Evolutionary conservation across 805 yeast genomes (phyloP).

Genomic region (Starmerella vaccinii): DNA sequence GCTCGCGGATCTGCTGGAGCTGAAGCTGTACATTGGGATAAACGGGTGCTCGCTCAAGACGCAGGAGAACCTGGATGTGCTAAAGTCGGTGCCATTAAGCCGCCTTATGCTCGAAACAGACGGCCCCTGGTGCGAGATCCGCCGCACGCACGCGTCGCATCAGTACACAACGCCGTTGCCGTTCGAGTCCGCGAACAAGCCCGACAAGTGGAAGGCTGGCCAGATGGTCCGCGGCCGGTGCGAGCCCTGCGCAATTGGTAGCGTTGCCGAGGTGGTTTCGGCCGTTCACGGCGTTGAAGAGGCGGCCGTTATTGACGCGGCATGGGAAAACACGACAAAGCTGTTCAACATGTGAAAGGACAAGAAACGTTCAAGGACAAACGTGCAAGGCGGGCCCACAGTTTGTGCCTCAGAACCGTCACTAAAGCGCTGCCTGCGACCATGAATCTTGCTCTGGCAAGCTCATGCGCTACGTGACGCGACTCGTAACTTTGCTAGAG

Average conservation of each 20-base stretch:
- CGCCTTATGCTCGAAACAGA: conserved; percentile 81
- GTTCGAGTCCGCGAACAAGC: conserved; percentile 49
- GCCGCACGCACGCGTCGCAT: conserved; percentile 70
- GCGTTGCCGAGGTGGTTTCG: conserved; percentile 62
- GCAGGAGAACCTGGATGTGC: conserved; percentile 60
- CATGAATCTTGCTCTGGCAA: too few relatives aligned
- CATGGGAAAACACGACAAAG: conserved; percentile 43
- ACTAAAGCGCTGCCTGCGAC: too few relatives aligned
- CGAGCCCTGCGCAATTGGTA: conserved; percentile 81
- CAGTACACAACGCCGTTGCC: conserved; percentile 41
- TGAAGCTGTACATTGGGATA: conserved; percentile 65
- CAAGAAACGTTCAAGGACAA: too few relatives aligned
- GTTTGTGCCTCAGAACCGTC: too few relatives aligned
- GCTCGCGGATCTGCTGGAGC: conserved; percentile 42
- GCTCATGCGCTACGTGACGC: too few relatives aligned
- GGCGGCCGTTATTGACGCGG: conserved; percentile 38
- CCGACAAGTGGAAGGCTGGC: conserved; percentile 43
- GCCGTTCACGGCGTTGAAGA: conserved; percentile 38
- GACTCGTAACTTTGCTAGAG: too few relatives aligned
- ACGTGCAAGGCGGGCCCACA: too few relatives aligned
- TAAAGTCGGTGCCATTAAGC: conserved; percentile 55
- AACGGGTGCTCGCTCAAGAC: conserved; percentile 90
- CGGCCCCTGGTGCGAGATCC: conserved; percentile 97
- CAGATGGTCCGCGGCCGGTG: conserved; percentile 68
- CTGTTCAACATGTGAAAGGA: conserved; percentile 37